Percentiles rank a stretch among this genome's conserved stretches.
Conservation (phyloP, 139 green algal genomes). For the Ostreobium quekettii region DNA sequence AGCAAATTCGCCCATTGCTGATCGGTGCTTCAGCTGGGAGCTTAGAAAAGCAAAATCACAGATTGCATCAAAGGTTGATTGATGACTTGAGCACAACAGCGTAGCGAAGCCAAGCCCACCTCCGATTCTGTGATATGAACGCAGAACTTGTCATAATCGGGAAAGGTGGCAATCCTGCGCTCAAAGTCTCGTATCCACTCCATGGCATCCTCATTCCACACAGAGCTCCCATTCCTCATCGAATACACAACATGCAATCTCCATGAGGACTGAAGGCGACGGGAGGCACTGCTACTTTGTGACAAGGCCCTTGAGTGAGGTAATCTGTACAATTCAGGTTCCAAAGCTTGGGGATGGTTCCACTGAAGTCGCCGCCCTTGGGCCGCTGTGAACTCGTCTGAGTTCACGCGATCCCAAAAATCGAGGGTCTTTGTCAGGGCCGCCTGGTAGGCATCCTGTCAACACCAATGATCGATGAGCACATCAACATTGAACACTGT, state of each 20-base stretch:
- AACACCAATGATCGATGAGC: too few species aligned
- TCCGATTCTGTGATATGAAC: not conserved
- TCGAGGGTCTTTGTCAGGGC: too few species aligned
- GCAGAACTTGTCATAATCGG: not conserved
- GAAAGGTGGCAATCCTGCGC: not conserved
- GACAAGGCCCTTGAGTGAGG: not conserved
- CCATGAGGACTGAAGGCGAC: not conserved
- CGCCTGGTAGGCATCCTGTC: too few species aligned
- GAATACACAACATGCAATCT: slow-evolving; percentile 1
- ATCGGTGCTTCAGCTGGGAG: too few species aligned
- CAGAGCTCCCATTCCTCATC: not conserved
- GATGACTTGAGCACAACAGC: too few species aligned
- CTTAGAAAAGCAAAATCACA: too few species aligned
- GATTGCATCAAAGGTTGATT: too few species aligned
- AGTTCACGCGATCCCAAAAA: not conserved
- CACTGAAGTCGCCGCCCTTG: not conserved
- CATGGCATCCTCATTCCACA: not conserved
- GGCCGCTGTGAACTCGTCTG: not conserved
- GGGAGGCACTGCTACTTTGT: not conserved
- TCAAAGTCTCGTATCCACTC: not conserved
- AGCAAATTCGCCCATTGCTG: too few species aligned
- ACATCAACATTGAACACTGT: too few species aligned
- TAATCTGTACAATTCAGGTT: not conserved
- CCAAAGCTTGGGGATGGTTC: not conserved
- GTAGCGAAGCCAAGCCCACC: too few species aligned